Evolutionary conservation across 495 filamentous ascomycete species (phyloP).

Genomic region (Penicillium nucicola): DNA sequence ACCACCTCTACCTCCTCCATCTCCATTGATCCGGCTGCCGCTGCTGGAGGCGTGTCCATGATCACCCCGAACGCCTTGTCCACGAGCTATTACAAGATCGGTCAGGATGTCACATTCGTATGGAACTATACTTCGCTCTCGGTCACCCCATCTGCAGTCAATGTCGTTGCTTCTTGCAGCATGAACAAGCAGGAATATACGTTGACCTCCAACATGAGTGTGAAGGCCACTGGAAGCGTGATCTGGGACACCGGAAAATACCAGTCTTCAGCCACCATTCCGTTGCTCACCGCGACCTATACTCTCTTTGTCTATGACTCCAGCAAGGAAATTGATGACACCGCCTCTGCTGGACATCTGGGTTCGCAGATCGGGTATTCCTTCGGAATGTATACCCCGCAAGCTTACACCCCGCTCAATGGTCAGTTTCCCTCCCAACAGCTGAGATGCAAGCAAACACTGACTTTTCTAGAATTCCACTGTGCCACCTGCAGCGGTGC

Average conservation of each 20-base stretch:
- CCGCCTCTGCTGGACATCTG: conserved; percentile 70
- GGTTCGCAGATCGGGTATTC: conserved; percentile 55
- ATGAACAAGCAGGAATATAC: conserved; percentile 63
- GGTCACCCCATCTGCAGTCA: conserved; percentile 71
- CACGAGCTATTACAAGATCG: conserved; percentile 82
- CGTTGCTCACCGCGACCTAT: conserved; percentile 71
- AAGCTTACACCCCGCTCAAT: conserved; percentile 58
- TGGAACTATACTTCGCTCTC: conserved; percentile 95
- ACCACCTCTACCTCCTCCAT: conserved; percentile 36
- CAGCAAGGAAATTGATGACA: conserved; percentile 56
- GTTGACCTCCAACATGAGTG: conserved; percentile 60
- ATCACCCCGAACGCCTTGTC: conserved; percentile 63
- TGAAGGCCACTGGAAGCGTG: conserved; percentile 52
- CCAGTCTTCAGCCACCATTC: conserved; percentile 56
- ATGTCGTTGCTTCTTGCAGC: conserved; percentile 79
- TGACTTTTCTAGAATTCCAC: conserved; percentile 43
- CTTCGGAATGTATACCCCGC: conserved; percentile 81
- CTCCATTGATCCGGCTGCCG: conserved; percentile 56
- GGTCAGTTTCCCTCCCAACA: conserved; percentile 43
- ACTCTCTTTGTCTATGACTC: conserved; percentile 83
- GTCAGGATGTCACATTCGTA: conserved; percentile 75
- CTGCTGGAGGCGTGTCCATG: conserved; percentile 78
- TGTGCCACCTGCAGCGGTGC: conserved; percentile 75
- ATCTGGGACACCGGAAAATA: conserved; percentile 81
- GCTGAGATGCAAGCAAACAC: background rate